Percentiles rank a stretch among this genome's conserved stretches.
Conservation (phyloP, 1,284 basidiomycete genomes). For the Ceratobasidium sp. region DNA sequence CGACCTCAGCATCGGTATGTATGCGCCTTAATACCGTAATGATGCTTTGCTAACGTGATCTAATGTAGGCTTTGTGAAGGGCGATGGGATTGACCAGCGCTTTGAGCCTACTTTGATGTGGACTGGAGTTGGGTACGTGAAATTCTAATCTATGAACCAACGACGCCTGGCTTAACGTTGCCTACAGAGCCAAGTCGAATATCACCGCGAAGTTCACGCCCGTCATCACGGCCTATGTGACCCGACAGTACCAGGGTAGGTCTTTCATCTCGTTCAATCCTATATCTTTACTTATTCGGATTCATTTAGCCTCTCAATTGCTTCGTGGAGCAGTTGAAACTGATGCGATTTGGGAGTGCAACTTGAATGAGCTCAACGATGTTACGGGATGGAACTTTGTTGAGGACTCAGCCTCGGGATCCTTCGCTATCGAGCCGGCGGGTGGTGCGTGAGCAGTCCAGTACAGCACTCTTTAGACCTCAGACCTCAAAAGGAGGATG, state of each 20-base stretch:
- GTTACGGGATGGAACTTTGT: constrained; percentile 33
- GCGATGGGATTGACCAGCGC: constrained; percentile 27
- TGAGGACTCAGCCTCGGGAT: not conserved
- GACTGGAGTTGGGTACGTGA: constrained; percentile 29
- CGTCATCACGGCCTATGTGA: constrained; percentile 22
- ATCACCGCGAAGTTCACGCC: constrained; percentile 17
- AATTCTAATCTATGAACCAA: not conserved
- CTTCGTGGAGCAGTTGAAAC: constrained; percentile 40
- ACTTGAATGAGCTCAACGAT: constrained; percentile 30
- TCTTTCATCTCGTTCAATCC: too few relatives aligned
- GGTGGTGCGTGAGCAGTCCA: not conserved
- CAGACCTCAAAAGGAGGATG: too few relatives aligned
- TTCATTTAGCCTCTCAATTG: not conserved
- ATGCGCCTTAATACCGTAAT: too few relatives aligned
- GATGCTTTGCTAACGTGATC: too few relatives aligned
- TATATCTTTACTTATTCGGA: not conserved
- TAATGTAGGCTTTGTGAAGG: constrained; percentile 21
- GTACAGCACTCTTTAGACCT: too few relatives aligned
- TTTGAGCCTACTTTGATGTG: not conserved
- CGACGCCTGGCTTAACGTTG: not conserved
- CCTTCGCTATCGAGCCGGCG: not conserved
- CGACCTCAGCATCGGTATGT: constrained; percentile 36
- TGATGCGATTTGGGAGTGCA: constrained; percentile 28
- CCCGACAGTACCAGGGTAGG: constrained; percentile 11
- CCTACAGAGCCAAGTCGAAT: constrained; percentile 21